Base-by-base conservation (phyloP, 1,139 yeast species). In the Lodderomyces pseudojiufengensis region DNA sequence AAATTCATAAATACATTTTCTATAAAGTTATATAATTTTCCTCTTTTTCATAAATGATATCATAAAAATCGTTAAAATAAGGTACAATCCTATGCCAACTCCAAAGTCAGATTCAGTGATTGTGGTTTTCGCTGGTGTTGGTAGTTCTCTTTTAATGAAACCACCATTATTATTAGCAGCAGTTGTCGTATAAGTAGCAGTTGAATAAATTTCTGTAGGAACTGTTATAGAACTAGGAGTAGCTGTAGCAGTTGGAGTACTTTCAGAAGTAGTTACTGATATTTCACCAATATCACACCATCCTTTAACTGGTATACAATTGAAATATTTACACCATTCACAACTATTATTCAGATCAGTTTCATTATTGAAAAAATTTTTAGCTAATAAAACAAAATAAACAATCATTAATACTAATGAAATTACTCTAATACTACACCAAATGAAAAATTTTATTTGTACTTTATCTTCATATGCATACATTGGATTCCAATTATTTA, bases 271-370 rank as follows among this genome's bases (percentile, higher is more conserved):
- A 23, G 56, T 48, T 2, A 68, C 61, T 6, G 61, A 49, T 18
- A 79, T 64, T 35, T 71, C 63, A 4, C 86, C 86, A 31, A 61
- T 56, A 34, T 79, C 81, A 55, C 90, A 82, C 90, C 90, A 82
- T 12, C 78, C 80, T 42, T 76, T 70, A 8, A 82, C 84, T 0
- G 90, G 90, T 16, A 83, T 55, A 51, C 90, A 83, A 47, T 78
- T 78, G 47, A 83, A 65, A 51, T 82, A 81, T 54, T 80, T 80
- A 61, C 90, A 83, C 90, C 90, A 83, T 10, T 62, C 55, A 55
- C 90, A 81, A 26, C 45, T 44, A 32, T 44, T 47, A 3, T 46
- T 41, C 33, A 66, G 57, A 6, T 69, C 67, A 6, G 63, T 65
- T 29, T 72, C 69, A 25, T 56, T 54, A 26, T 57, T 55, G 38